A percentile compares a stretch with the other conserved stretches of the same genome.
These are phyloP conservation scores for Cocos nucifera DNA, from an alignment of 176 grass and related monocot species.

Conservation along the genomic window DNA sequence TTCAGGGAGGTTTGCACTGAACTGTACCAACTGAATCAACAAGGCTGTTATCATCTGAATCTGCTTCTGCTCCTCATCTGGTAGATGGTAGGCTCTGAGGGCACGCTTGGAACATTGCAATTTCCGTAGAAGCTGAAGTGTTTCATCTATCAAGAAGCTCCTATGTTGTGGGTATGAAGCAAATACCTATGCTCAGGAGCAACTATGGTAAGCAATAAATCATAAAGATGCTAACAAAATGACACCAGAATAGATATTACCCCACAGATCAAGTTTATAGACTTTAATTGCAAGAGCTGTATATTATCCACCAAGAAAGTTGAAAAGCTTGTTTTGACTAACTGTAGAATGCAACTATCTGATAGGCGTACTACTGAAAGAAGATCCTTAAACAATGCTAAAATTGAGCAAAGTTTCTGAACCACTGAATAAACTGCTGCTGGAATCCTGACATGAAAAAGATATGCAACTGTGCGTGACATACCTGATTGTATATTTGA, in stretches of 20 bases:
- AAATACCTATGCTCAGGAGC: constrained; percentile 52
- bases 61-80: constrained; percentile 94
- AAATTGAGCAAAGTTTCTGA: constrained; percentile 96
- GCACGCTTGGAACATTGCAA: constrained; percentile 86
- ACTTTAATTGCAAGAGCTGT: constrained; percentile 92
- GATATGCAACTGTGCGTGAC: background rate
- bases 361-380: constrained; percentile 66
- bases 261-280: constrained; percentile 73
- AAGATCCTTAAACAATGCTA: constrained; percentile 86
- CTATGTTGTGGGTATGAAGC: constrained; percentile 79
- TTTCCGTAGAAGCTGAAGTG: constrained; percentile 78
- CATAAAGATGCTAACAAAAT: background rate
- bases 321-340: constrained; percentile 96
- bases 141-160: constrained; percentile 94
- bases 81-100: constrained; percentile 78
- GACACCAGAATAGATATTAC: constrained; percentile 20
- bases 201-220: constrained; percentile 18
- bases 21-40: constrained; percentile 90
- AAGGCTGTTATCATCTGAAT: constrained; percentile 99
- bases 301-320: constrained; percentile 95
- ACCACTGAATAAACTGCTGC: constrained; percentile 48
- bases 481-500: too few species aligned
- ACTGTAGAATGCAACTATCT: constrained; percentile 92
- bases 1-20: constrained; percentile 78
- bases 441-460: constrained; percentile 53